Percentiles rank a stretch among this genome's conserved stretches.
Conservation (phyloP, 305 asterid species). For the Solanum hybrid region DNA sequence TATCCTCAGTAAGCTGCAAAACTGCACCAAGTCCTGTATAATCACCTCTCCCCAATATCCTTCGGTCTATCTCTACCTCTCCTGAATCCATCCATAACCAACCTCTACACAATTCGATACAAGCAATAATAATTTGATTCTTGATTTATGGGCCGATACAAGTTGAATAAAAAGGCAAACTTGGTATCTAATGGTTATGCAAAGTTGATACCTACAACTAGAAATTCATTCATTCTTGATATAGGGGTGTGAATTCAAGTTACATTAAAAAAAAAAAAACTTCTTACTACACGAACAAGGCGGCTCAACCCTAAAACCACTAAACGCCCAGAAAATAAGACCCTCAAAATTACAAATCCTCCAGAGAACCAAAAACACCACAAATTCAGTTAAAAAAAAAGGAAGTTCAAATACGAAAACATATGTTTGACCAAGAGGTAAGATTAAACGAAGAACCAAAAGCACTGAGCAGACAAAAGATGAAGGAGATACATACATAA, state of each 20-base stretch:
- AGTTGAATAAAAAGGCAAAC: background rate
- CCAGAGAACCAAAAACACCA: background rate
- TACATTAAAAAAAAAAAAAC: background rate
- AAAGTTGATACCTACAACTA: background rate
- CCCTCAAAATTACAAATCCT: background rate
- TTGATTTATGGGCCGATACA: background rate
- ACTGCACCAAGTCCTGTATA: background rate
- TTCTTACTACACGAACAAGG: background rate
- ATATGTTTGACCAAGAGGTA: background rate
- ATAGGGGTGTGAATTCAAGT: background rate
- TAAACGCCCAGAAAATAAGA: background rate
- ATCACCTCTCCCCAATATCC: background rate
- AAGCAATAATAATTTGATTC: background rate
- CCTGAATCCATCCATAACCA: background rate
- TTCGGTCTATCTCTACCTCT: background rate
- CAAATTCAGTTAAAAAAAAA: background rate
- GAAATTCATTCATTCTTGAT: background rate
- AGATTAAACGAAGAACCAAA: background rate
- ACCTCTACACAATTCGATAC: background rate
- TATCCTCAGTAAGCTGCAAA: background rate
- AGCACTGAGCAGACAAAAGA: background rate
- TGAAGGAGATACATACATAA: background rate
- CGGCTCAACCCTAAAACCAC: background rate
- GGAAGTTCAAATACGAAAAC: background rate
- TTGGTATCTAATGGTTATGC: background rate